These are phyloP conservation scores for Lagerstroemia speciosa DNA, from an alignment of 345 rosid species.

Conservation along the genomic window DNA sequence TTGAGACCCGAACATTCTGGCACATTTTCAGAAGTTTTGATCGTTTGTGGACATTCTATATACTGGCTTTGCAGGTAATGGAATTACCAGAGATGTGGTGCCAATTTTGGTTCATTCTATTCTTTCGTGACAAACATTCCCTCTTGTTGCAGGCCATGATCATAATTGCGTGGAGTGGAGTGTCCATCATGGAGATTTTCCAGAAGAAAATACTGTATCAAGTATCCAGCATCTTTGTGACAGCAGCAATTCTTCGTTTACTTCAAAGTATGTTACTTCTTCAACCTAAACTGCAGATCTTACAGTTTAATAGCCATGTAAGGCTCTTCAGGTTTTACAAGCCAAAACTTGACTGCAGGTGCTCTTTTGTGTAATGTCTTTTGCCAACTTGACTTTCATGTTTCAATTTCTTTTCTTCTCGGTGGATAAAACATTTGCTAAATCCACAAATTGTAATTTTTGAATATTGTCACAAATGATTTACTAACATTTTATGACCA, in stretches of 20 bases:
- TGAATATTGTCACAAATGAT: not conserved
- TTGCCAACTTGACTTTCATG: not conserved
- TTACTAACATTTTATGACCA: not conserved
- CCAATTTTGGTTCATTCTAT: not conserved
- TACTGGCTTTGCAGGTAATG: slow-evolving; percentile 81
- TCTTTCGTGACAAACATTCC: not conserved
- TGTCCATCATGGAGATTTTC: slow-evolving; percentile 42
- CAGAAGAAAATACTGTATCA: slow-evolving; percentile 56
- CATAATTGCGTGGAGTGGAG: slow-evolving; percentile 69
- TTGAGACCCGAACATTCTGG: slow-evolving; percentile 92
- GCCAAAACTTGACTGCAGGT: not conserved
- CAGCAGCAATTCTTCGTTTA: slow-evolving; percentile 84
- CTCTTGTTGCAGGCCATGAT: slow-evolving; percentile 54
- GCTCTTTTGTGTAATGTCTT: not conserved
- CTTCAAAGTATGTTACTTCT: slow-evolving; percentile 54
- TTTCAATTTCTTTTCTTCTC: not conserved
- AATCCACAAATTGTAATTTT: not conserved
- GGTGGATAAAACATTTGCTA: not conserved
- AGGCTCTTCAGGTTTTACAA: not conserved
- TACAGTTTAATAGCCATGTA: not conserved
- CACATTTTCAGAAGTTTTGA: slow-evolving; percentile 93
- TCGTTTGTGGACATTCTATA: slow-evolving; percentile 85
- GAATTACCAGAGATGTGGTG: not conserved
- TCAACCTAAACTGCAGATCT: not conserved
- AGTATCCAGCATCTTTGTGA: slow-evolving; percentile 80